These are phyloP conservation scores for Coniochaeta hoffmannii DNA, from an alignment of 2,329 filamentous ascomycete species.

Conservation along the genomic window DNA sequence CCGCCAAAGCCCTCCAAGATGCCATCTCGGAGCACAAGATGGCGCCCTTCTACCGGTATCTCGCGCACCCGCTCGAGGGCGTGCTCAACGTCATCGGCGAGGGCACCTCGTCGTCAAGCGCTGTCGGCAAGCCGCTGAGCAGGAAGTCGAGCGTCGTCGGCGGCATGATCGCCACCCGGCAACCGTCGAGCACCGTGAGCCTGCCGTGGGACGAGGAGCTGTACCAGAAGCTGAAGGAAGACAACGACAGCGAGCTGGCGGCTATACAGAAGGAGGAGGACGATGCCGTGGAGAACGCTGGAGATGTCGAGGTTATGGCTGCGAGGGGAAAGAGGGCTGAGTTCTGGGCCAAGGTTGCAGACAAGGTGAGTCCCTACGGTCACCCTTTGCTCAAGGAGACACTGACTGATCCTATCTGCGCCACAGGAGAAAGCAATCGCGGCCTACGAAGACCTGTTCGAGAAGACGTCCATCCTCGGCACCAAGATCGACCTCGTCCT, in stretches of 20 bases:
- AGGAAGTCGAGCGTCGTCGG: conserved; percentile 65
- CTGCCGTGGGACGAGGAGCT: conserved; percentile 87
- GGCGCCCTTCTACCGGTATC: conserved; percentile 78
- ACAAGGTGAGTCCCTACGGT: conserved; percentile 60
- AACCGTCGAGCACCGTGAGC: conserved; percentile 54
- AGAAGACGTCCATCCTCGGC: conserved; percentile 94
- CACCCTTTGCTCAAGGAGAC: not conserved
- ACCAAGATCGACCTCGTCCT: conserved; percentile 96
- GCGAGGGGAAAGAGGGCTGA: conserved; percentile 92
- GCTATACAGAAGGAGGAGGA: conserved; percentile 80
- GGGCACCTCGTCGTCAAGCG: conserved; percentile 32
- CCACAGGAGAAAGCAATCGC: conserved; percentile 84
- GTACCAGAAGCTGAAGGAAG: conserved; percentile 68
- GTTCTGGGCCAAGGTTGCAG: conserved; percentile 90
- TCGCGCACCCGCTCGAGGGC: conserved; percentile 75
- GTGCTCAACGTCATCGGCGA: conserved; percentile 74
- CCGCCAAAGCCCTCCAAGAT: conserved; percentile 70
- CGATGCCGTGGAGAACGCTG: conserved; percentile 90
- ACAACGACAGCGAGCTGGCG: conserved; percentile 73
- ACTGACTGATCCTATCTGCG: conserved; percentile 11
- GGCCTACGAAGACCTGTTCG: conserved; percentile 85
- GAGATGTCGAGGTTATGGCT: conserved; percentile 89
- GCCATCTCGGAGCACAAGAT: conserved; percentile 79
- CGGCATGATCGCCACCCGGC: conserved; percentile 69
- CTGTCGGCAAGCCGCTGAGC: conserved; percentile 49